Evolutionary conservation across 2,329 filamentous ascomycete species (phyloP).

Genomic region (Biscogniauxia marginata): DNA sequence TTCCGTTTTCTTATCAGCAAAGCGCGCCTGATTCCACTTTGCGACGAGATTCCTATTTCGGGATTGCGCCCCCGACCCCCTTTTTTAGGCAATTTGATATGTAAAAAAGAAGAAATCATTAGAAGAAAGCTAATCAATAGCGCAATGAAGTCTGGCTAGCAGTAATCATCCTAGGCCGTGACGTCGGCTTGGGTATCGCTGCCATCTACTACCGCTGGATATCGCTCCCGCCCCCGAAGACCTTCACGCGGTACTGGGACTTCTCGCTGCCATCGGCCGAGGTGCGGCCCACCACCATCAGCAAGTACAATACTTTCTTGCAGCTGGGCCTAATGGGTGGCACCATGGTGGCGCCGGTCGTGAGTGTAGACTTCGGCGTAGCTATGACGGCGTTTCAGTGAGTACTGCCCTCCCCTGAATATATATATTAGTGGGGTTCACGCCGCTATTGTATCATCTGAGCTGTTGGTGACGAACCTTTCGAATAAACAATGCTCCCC

Average conservation of each 20-base stretch:
- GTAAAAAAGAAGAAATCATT: not conserved
- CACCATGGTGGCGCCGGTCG: constrained; percentile 76
- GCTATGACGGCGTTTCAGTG: constrained; percentile 64
- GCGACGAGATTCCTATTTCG: no score
- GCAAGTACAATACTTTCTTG: constrained; percentile 90
- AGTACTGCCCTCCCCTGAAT: constrained; percentile 34
- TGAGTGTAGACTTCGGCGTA: constrained; percentile 56
- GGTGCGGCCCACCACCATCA: constrained; percentile 78
- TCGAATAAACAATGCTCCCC: no score
- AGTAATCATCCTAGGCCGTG: constrained; percentile 84
- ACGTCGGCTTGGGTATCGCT: constrained; percentile 76
- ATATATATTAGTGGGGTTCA: no score
- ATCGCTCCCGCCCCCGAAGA: constrained; percentile 89
- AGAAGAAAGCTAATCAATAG: not conserved
- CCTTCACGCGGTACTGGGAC: constrained; percentile 92
- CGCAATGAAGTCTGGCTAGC: constrained; percentile 71
- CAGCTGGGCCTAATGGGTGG: constrained; percentile 84
- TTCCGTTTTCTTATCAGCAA: no score
- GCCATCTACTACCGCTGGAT: constrained; percentile 97
- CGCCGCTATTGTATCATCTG: no score
- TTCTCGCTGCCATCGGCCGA: constrained; percentile 88
- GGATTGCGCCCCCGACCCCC: no score
- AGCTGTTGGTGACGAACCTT: no score
- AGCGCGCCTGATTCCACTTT: no score
- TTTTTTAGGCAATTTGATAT: no score